Percentiles rank a stretch among this genome's conserved stretches.
Conservation (phyloP, 2,329 filamentous ascomycete species). For the Fusarium coffeatum region DNA sequence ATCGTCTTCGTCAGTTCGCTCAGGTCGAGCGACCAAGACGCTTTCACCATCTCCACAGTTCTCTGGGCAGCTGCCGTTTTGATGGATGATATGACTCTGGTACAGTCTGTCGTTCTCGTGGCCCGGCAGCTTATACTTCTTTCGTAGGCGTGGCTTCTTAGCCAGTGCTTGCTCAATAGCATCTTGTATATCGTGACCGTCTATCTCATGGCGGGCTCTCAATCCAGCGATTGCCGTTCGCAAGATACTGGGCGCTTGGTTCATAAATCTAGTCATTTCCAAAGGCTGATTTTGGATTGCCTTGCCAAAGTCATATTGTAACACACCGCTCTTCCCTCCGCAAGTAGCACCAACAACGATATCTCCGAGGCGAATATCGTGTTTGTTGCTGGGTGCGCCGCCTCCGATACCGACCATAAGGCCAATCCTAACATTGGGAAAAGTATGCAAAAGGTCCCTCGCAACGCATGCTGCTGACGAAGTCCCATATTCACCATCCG, state of each 20-base stretch:
- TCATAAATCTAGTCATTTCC: conserved; percentile 16
- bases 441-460: accelerated
- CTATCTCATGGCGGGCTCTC: accelerated
- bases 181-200: not conserved
- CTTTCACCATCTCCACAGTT: not conserved
- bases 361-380: conserved; percentile 52
- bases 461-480: not conserved
- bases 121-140: not conserved
- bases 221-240: not conserved
- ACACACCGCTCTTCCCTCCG: conserved; percentile 28
- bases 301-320: conserved; percentile 47
- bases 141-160: not conserved
- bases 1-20: accelerated
- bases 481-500: accelerated
- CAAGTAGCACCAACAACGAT: conserved; percentile 35
- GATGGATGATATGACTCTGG: not conserved
- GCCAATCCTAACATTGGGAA: accelerated
- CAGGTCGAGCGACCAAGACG: accelerated
- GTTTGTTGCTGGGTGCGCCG: conserved; percentile 49
- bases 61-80: accelerated
- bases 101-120: not conserved
- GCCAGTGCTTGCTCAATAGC: not conserved
- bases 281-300: conserved; percentile 31
- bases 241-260: conserved; percentile 21
- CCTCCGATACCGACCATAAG: conserved; percentile 52